Evolutionary conservation across 192 early-diverging fungal species (phyloP).

Genomic region (Anaeromyces robustus): DNA sequence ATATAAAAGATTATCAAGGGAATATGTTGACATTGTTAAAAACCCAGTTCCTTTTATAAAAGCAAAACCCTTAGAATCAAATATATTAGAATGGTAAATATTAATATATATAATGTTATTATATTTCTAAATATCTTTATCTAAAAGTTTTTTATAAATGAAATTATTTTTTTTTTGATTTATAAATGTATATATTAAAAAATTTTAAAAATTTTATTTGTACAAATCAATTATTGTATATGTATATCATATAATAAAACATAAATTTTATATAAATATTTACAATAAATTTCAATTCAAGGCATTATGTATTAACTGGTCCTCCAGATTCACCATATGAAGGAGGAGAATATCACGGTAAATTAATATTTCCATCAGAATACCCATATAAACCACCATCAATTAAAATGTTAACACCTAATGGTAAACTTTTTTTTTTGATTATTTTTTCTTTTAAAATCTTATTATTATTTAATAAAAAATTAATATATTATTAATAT

Average conservation of each 20-base stretch:
- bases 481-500: neutral
- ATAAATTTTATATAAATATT: too few species aligned
- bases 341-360: slow-evolving; percentile 90
- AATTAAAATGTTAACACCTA: slow-evolving; percentile 68
- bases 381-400: slow-evolving; percentile 90
- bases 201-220: too few species aligned
- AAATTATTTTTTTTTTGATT: too few species aligned
- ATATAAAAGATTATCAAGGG: slow-evolving; percentile 59
- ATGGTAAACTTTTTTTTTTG: neutral
- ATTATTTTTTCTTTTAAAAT: too few species aligned
- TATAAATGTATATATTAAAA: too few species aligned
- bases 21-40: slow-evolving; percentile 57
- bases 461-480: too few species aligned
- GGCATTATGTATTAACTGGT: slow-evolving; percentile 93
- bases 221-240: too few species aligned
- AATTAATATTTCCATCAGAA: slow-evolving; percentile 79
- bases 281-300: too few species aligned
- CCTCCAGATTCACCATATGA: slow-evolving; percentile 88
- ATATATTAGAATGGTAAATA: slow-evolving; percentile 89
- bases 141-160: too few species aligned
- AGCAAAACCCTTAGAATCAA: slow-evolving; percentile 79
- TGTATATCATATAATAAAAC: too few species aligned
- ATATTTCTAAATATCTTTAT: too few species aligned
- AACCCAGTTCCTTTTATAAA: slow-evolving; percentile 78
- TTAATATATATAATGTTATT: too few species aligned